Conservation (phyloP, 2,329 filamentous ascomycete species). For the Simplicillium sp. region DNA sequence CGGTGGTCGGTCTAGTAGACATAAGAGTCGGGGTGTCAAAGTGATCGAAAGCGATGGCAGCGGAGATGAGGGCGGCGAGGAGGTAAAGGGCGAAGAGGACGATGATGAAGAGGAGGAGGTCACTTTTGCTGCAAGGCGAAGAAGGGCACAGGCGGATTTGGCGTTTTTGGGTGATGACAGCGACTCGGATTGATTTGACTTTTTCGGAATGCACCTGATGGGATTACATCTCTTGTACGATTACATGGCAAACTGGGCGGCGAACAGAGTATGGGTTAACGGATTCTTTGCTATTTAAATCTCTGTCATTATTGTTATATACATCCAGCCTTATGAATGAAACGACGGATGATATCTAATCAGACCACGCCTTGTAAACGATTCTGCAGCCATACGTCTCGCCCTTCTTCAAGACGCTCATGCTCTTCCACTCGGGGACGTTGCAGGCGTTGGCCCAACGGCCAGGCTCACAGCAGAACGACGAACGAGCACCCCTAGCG, state of each 20-base stretch:
- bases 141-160: slow-evolving; percentile 40
- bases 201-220: neutral
- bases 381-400: slow-evolving; percentile 72
- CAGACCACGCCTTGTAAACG: slow-evolving; percentile 80
- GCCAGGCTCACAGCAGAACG: slow-evolving; percentile 88
- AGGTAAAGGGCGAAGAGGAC: slow-evolving; percentile 16
- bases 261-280: neutral
- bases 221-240: neutral
- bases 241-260: neutral
- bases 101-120: slow-evolving; percentile 20
- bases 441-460: slow-evolving; percentile 87
- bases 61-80: slow-evolving; percentile 13
- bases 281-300: neutral
- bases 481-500: slow-evolving; percentile 58
- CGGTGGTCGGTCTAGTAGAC: slow-evolving; percentile 30
- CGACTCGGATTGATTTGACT: slow-evolving; percentile 42
- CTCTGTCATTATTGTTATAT: neutral
- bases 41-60: slow-evolving; percentile 19
- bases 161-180: slow-evolving; percentile 62
- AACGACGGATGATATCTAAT: slow-evolving; percentile 22
- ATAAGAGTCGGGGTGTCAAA: slow-evolving; percentile 20
- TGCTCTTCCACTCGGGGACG: slow-evolving; percentile 66
- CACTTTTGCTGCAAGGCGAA: slow-evolving; percentile 33
- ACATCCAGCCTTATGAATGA: neutral
- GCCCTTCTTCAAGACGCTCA: slow-evolving; percentile 76